Evolutionary conservation across 225 moss, liverwort and hornwort genomes (phyloP), one percentile per base, ranked within the genome.

Genomic region (Climacium dendroides): DNA sequence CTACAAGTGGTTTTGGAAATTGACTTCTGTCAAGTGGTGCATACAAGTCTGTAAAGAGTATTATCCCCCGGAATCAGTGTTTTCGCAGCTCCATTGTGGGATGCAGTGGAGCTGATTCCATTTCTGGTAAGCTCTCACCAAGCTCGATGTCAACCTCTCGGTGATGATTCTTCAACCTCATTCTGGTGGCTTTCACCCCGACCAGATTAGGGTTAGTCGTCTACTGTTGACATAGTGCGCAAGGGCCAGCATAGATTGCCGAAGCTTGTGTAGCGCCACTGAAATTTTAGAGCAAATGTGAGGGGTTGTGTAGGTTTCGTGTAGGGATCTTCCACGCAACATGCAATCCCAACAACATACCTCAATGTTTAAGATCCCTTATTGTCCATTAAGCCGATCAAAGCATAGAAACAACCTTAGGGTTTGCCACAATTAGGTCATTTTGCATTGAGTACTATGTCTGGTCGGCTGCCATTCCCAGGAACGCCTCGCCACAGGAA

Each of bases 401-500:
- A 89, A 59, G 74, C 50, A 34, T 80, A 75, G 74, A 74, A 83
- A 20, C 62, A 60, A 32, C 26, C 53, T 41, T 45, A 83, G 77
- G 78, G 78, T 61, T 78, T 78, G 32, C 60, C 50, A 45, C 78
- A 81, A 86, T 72, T 84, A 87, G 90, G 88, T 83, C 58, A 47
- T 86, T 79, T 77, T 78, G 57, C 86, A 32, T 65, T 67, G 78
- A 85, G 86, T 70, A 89, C 83, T 89, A 92, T 90, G 90, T 89
- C 90, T 74, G 83, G 89, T 81, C 87, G 74, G 70, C 79, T 85
- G n/a, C 4, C 29, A 60, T 82, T 67, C 66, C 88, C 90, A 60
- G 90, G 81, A 79, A 92, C 89, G 50, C 90, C 90, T 25, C 90
- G 88, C 70, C 74, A 66, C 20, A 90, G 87, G 89, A 94, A 87